Evolutionary conservation across 768 basidiomycete species (phyloP).

Genomic region (Russula vinacea): DNA sequence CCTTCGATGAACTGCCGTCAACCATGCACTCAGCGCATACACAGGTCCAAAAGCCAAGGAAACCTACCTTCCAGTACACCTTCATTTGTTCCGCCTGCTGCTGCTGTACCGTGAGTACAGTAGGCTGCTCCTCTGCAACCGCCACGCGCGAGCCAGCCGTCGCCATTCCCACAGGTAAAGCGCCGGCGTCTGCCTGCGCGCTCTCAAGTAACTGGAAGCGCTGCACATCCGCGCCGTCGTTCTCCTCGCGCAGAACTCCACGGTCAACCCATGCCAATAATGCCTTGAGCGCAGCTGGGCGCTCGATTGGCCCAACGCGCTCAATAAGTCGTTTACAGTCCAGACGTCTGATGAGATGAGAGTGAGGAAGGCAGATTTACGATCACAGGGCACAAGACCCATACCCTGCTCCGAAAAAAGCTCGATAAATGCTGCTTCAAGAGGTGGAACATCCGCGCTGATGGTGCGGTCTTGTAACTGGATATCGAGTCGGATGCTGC

Average conservation of each 20-base stretch:
- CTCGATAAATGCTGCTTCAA: conserved; percentile 91
- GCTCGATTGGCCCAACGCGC: conserved; percentile 63
- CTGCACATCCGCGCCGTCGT: conserved; percentile 38
- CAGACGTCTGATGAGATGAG: conserved; percentile 52
- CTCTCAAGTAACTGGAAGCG: conserved; percentile 64
- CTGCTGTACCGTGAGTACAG: conserved; percentile 59
- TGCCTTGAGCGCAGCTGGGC: conserved; percentile 64
- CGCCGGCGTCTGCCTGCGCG: conserved; percentile 43
- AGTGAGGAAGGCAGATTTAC: background rate
- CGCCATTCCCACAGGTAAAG: conserved; percentile 7
- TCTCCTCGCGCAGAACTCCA: conserved; percentile 72
- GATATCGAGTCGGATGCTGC: conserved; percentile 76
- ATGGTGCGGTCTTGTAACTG: conserved; percentile 79
- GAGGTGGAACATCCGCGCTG: conserved; percentile 71
- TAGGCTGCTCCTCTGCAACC: conserved; percentile 46
- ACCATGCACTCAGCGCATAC: background rate
- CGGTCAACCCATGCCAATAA: conserved; percentile 80
- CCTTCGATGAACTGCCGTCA: conserved; percentile 71
- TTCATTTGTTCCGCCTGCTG: conserved; percentile 84
- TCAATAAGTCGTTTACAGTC: conserved; percentile 65
- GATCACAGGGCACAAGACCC: conserved; percentile 17
- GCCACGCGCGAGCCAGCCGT: conserved; percentile 23
- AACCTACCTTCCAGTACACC: conserved; percentile 79
- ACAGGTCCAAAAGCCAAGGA: conserved; percentile 12
- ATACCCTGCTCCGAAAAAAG: conserved; percentile 72